These are phyloP conservation scores for Flaveria bidentis DNA, from an alignment of 129 eudicot genomes.

Conservation along the genomic window DNA sequence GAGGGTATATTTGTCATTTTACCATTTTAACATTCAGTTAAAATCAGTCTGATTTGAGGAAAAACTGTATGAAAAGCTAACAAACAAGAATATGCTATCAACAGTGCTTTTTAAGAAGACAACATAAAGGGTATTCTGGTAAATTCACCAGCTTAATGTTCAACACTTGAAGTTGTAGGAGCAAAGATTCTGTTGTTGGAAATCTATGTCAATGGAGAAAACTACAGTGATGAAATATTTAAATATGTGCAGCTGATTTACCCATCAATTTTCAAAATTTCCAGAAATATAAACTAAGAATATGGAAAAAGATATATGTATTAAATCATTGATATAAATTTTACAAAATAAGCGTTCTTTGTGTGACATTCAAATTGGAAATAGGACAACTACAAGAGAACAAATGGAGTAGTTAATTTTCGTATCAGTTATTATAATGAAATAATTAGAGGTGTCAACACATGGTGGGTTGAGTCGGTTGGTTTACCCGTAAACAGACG, in stretches of 20 bases:
- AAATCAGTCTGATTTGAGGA: conserved; percentile 2
- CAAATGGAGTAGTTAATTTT: conserved; percentile 10
- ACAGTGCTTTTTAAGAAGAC: background rate
- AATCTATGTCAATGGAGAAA: background rate
- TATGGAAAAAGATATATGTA: background rate
- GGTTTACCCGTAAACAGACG: background rate
- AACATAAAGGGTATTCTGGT: conserved; percentile 11
- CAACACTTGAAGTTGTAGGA: background rate
- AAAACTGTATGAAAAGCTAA: conserved; percentile 10
- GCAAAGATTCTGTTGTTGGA: conserved; percentile 16
- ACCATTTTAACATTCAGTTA: conserved; percentile 20
- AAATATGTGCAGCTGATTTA: conserved; percentile 28
- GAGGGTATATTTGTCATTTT: conserved; percentile 23
- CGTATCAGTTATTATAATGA: background rate
- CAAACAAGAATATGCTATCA: background rate
- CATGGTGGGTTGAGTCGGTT: background rate
- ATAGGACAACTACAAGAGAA: conserved; percentile 14
- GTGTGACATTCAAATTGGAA: conserved; percentile 10
- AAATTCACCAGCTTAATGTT: conserved; percentile 12
- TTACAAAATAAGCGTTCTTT: conserved; percentile 2
- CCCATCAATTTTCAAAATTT: background rate
- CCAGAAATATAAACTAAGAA: background rate
- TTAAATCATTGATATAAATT: background rate
- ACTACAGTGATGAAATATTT: conserved; percentile 14
- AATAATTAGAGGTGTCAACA: background rate